Conservation (phyloP, 371 early-diverging fungal species). For the Lichtheimia ramosa region DNA sequence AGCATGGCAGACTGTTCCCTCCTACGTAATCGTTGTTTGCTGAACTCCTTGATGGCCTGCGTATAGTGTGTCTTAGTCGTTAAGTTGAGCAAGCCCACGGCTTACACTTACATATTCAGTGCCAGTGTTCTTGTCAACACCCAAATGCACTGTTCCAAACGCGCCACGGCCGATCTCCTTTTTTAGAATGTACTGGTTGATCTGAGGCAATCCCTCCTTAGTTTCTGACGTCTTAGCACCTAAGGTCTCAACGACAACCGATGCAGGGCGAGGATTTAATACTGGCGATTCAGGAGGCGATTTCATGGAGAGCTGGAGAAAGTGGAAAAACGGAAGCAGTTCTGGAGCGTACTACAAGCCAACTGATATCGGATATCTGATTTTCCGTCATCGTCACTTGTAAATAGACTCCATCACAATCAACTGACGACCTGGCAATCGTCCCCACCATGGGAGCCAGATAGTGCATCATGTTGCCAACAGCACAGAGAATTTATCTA, state of each 20-base stretch:
- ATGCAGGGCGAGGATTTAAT: conserved; percentile 28
- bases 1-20: conserved; percentile 63
- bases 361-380: too few species aligned
- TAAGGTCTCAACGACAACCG: conserved; percentile 63
- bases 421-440: too few species aligned
- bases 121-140: conserved; percentile 56
- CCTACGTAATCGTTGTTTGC: conserved; percentile 80
- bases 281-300: conserved; percentile 7
- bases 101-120: conserved; percentile 55
- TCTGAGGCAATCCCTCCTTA: conserved; percentile 62
- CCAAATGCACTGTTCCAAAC: conserved; percentile 87
- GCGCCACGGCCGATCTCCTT: conserved; percentile 84
- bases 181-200: conserved; percentile 83
- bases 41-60: conserved; percentile 91
- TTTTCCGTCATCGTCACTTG: too few species aligned
- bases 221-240: conserved; percentile 73
- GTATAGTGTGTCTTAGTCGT: background rate
- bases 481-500: too few species aligned
- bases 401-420: too few species aligned
- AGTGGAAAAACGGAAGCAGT: too few species aligned
- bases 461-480: too few species aligned
- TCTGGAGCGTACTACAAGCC: too few species aligned
- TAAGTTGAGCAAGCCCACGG: background rate
- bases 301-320: background rate
- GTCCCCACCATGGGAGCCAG: too few species aligned